Base-by-base conservation (phyloP, 257 asterid species). In the Capsicum chinense region DNA sequence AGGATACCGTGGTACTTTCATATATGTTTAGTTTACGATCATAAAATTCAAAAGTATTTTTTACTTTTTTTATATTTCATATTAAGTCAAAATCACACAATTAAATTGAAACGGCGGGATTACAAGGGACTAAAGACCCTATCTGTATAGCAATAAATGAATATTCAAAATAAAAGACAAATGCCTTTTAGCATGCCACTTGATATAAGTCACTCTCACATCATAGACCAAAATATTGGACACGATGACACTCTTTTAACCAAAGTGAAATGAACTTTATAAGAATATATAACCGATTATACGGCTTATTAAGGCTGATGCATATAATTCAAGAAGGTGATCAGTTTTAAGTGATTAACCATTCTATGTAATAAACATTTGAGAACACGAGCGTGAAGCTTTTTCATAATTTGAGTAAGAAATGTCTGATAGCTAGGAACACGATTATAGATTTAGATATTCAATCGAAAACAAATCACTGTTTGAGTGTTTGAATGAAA, bases 211-310 rank as follows among this genome's bases (percentile, higher is more conserved):
- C 12, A 37, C 7, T 37, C 6, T 68, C 78, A 68, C 54, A 68
- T 68, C 78, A 68, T 76, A 52, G 79, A 16, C 3, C 78, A 69
- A 69, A 69, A 15, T 7, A 69, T 69, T 69, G 50, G 11, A 67
- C 74, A 0, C n/a, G 35, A 64, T 64, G 7, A 35, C 50, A 67
- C 50, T 66, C 73, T 14, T 67, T 67, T 35, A 67, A 1, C 74
- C 74, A 67, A 67, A 14, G 74, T 14, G 74, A 13, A 5, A 37
- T 37, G 60, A 12, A 73, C 60, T 69, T 11, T 2, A 8, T 64
- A 26, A 64, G 71, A 64, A 26, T 64, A 64, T 64, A 2, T 0
- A 33, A 64, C 9, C 0, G 14, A 13, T 12, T 66, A 12, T 66
- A 67, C 7, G 21, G 0, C 16, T 37, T 68, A 68, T 14, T 17